Base-by-base conservation (phyloP, 2,329 filamentous ascomycete species). In the Trichoderma sp. region DNA sequence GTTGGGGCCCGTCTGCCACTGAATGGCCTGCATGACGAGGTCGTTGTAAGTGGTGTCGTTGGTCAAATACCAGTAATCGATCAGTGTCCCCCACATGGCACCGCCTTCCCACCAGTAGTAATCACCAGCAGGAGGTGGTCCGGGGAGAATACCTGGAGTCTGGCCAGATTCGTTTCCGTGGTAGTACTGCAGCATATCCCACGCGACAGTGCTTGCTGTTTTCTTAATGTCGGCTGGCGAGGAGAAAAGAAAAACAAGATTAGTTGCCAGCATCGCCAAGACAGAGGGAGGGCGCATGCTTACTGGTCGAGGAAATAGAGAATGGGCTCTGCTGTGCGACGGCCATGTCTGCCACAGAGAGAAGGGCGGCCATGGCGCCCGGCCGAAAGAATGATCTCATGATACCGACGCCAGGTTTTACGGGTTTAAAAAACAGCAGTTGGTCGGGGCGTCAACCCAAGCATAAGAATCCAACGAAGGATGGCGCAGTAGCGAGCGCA, bases 31-130 rank as follows among this genome's bases (percentile, higher is more conserved):
- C 69, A 86, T 90, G 6, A 89, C 83, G 31, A 88, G 81, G 24
- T 87, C 80, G 79, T 92, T 92, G 83, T 92, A 92, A 27, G 86
- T 86, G 0, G 81, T 80, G 81, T 93, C 90, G 73, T 89, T 90
- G 1, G 91, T 92, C 75, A 88, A 87, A 77, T 88, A 87, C 89
- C 90, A 92, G 81, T 93, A 93, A 81, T 92, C 90, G 75, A 93
- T 88, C 77, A 92, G 81, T 1, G 89, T 88, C 79, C 90, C 88
- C 85, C 91, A 92, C 85, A 93, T 86, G 56, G 89, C 88, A 77
- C 89, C 88, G 18, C 87, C 89, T 82, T 93, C 90, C 91, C 91
- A 93, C 91, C 91, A 93, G 85, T 92, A 92, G 80, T 90, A 91
- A 63, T 84, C 83, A 29, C 86, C 86, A 24, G 76, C 80, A 4